A percentile compares a stretch with the other conserved stretches of the same genome.
These are phyloP conservation scores for Exidia glandulosa DNA, from an alignment of 768 basidiomycete genomes.

Conservation along the genomic window DNA sequence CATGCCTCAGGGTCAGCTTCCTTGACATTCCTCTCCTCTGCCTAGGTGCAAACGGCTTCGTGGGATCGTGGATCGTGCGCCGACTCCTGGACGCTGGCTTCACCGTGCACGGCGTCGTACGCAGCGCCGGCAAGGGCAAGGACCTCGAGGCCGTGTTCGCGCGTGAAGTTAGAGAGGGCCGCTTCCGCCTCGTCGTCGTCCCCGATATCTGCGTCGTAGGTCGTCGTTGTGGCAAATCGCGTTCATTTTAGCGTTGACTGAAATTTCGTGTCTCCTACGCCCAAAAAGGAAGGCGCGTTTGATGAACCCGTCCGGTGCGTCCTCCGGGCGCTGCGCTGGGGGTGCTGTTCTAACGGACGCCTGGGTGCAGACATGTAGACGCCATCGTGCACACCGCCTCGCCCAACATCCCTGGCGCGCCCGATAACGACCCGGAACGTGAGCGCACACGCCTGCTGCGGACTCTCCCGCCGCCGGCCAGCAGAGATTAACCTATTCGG, in stretches of 20 bases:
- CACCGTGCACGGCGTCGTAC: neutral
- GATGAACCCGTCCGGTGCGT: neutral
- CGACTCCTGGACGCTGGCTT: neutral
- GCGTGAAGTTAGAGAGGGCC: neutral
- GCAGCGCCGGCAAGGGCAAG: neutral
- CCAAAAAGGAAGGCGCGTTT: neutral
- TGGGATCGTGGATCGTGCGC: neutral
- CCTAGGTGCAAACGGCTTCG: neutral
- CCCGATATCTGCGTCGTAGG: neutral
- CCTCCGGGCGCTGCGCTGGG: neutral
- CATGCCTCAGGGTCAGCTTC: neutral
- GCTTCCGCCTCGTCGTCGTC: neutral
- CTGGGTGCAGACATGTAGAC: neutral
- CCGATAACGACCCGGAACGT: neutral
- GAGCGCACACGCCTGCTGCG: neutral
- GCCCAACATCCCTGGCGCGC: neutral
- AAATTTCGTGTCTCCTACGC: neutral
- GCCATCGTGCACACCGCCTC: neutral
- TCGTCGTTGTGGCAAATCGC: neutral
- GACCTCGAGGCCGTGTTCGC: neutral
- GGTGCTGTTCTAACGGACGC: too few species aligned
- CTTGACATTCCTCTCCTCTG: too few species aligned
- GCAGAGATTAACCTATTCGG: neutral
- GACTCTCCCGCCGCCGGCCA: neutral
- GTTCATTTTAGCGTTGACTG: neutral